These are phyloP conservation scores for Zygoascus meyerae DNA, from an alignment of 1,139 yeast genomes.

Conservation along the genomic window DNA sequence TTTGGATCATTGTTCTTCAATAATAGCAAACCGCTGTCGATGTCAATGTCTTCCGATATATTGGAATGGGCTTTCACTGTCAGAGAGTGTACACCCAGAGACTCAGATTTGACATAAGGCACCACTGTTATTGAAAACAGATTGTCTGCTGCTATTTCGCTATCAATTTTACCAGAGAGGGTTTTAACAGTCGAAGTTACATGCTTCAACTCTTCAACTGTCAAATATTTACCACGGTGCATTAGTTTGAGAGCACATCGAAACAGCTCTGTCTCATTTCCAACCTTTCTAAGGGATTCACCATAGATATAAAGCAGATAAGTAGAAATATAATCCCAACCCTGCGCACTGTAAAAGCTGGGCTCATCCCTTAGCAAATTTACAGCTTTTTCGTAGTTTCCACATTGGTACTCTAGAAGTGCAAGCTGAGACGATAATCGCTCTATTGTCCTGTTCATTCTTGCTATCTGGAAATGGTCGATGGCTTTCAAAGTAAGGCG, in stretches of 20 bases:
- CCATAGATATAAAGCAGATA: constrained; percentile 59
- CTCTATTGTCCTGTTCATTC: constrained; percentile 35
- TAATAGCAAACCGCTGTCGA: constrained; percentile 17
- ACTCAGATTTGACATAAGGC: constrained; percentile 17
- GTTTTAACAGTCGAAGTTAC: constrained; percentile 19
- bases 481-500: constrained; percentile 43
- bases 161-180: constrained; percentile 13
- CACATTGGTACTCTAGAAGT: constrained; percentile 52
- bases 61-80: constrained; percentile 3
- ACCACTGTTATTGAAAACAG: constrained; percentile 20
- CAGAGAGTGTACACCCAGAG: constrained; percentile 9
- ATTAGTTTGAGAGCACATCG: constrained; percentile 31
- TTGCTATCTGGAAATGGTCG: constrained; percentile 43
- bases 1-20: constrained; percentile 9
- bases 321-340: constrained; percentile 72
- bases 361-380: constrained; percentile 62
- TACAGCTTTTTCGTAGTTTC: constrained; percentile 56
- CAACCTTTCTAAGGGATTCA: constrained; percentile 55
- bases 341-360: constrained; percentile 56
- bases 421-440: constrained; percentile 79
- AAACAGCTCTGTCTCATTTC: constrained; percentile 24
- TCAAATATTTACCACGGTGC: constrained; percentile 22
- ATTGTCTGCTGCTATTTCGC: constrained; percentile 11
- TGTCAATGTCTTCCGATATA: constrained; percentile 13
- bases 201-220: constrained; percentile 16